Evolutionary conservation across 2,329 filamentous ascomycete species (phyloP), one percentile per base, ranked within the genome.

Genomic region (Scytalidium lignicola): DNA sequence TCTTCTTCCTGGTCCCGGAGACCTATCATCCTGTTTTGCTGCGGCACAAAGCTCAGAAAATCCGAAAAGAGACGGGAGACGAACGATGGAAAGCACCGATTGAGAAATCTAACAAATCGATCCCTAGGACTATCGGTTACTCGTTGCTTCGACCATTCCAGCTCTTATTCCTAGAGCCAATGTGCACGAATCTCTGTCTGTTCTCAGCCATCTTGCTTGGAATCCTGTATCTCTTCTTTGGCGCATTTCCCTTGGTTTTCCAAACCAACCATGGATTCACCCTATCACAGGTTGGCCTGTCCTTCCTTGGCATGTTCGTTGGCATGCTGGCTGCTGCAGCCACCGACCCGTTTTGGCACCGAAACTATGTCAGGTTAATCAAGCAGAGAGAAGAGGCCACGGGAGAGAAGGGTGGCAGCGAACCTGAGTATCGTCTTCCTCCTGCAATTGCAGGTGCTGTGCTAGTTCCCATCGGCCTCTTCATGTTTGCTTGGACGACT

Each of bases 211-310:
- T 96, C 47, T 72, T 96, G n/a, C 74, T 96, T 7, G 91, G 90
- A 4, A 86, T 95, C 41, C 71, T 96, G 2, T 96, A 96, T 64
- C 80, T 96, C 37, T 95, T 95, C 72, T 95, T 95, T 65, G 90
- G 90, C 18, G 90, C 90, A 0, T 95, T 96, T 60, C 80, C 86
- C 4, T 72, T 95, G 41, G 83, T 96, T 15, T 96, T 96, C 62
- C 66, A 74, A 21, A 79, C 76, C 41, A 83, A 86, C 43, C 86
- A 95, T 64, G 82, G 79, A 18, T 90, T 96, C 70, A 82, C 80
- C 47, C 72, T 90, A 10, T 93, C 86, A 75, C 86, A 95, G 67
- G 74, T 80, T 10, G 91, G 90, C n/a, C 70, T 93, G 49, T 78
- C 82, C 13, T 96, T 96, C 66, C 61, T 93, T 43, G 86, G 83